Conservation (phyloP, 164 flowering plant species). For the Umbilicus rupestris region DNA sequence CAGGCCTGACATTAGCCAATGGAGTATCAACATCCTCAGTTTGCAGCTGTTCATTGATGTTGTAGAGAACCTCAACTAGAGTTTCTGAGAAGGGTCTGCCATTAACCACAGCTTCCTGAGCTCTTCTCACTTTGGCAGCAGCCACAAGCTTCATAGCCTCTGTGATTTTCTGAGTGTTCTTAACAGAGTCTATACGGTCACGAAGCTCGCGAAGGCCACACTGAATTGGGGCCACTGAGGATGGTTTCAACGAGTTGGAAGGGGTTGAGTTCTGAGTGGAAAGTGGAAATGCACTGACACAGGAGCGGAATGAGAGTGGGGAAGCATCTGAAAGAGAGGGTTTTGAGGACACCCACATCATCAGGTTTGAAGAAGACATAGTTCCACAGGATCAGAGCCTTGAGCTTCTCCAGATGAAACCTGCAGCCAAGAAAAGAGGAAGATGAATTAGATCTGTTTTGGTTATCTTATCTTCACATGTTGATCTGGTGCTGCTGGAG, state of each 20-base stretch:
- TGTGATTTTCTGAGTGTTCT: constrained; percentile 78
- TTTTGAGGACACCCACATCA: constrained; percentile 34
- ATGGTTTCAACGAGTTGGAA: constrained; percentile 18
- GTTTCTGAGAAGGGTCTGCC: constrained; percentile 73
- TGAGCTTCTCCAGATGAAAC: neutral
- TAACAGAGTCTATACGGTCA: constrained; percentile 56
- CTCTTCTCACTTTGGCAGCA: constrained; percentile 82
- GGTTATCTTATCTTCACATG: constrained; percentile 14
- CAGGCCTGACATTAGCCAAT: constrained; percentile 56
- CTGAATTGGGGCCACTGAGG: constrained; percentile 23
- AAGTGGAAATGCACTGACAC: constrained; percentile 30
- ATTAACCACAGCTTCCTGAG: constrained; percentile 87
- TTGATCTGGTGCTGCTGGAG: constrained; percentile 1
- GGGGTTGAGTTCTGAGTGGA: constrained; percentile 21
- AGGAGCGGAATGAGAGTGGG: constrained; percentile 26
- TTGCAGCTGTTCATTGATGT: constrained; percentile 53
- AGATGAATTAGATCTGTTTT: constrained; percentile 2
- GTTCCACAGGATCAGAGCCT: neutral
- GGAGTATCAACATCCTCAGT: constrained; percentile 63
- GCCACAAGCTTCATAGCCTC: constrained; percentile 95
- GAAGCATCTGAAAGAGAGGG: constrained; percentile 26
- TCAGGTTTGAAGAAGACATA: constrained; percentile 32
- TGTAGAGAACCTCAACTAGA: constrained; percentile 53
- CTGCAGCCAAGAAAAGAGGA: constrained; percentile 7
- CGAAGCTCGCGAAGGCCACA: constrained; percentile 63